Evolutionary conservation across 805 yeast species (phyloP).

Genomic region (Novakomyces olei): DNA sequence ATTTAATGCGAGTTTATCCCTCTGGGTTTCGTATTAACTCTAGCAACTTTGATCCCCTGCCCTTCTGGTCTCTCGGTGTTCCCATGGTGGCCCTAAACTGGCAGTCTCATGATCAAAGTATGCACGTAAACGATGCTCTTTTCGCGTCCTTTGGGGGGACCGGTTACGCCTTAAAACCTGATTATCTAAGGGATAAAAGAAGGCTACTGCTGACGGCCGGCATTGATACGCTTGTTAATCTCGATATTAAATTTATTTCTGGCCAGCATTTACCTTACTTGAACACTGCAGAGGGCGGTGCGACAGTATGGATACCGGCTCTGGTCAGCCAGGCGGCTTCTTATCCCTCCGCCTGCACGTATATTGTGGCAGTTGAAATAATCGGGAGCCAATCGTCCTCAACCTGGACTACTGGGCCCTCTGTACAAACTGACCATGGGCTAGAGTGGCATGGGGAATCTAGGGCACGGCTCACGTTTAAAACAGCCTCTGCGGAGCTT

Average conservation of each 20-base stretch:
- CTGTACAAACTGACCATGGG: slow-evolving; percentile 41
- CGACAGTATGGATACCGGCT: background rate
- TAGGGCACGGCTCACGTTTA: slow-evolving; percentile 17
- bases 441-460: slow-evolving; percentile 52
- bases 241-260: slow-evolving; percentile 34
- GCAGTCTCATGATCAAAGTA: slow-evolving; percentile 82
- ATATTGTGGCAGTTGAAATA: too few relatives aligned
- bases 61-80: slow-evolving; percentile 64
- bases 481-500: slow-evolving; percentile 11
- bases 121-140: slow-evolving; percentile 68
- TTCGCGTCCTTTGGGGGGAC: slow-evolving; percentile 35
- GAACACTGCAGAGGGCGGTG: slow-evolving; percentile 23
- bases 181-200: slow-evolving; percentile 14
- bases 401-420: slow-evolving; percentile 13
- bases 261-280: slow-evolving; percentile 73
- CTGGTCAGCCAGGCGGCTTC: slow-evolving; percentile 1
- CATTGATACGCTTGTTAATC: slow-evolving; percentile 1
- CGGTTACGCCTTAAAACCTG: slow-evolving; percentile 71
- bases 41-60: slow-evolving; percentile 57
- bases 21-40: slow-evolving; percentile 55
- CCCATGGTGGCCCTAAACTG: slow-evolving; percentile 95
- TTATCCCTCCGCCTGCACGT: slow-evolving; percentile 1
- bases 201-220: background rate
- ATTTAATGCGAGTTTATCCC: slow-evolving; percentile 71
- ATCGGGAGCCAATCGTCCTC: too few relatives aligned